Evolutionary conservation across 352 stramenopile species (phyloP).

Genomic region (Lagenidium giganteum): DNA sequence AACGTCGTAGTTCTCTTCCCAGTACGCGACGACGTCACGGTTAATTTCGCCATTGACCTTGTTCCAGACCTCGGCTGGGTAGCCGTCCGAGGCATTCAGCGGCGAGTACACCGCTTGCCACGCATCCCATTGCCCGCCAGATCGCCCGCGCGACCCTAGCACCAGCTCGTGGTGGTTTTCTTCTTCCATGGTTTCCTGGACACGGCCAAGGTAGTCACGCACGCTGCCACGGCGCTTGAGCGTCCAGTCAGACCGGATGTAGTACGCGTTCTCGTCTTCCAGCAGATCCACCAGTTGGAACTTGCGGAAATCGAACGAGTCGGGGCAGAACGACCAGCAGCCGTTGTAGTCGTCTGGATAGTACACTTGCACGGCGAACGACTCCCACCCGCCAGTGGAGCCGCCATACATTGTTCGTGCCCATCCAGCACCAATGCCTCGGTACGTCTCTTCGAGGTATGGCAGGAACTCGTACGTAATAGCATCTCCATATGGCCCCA

Average conservation of each 20-base stretch:
- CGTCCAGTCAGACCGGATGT: slow-evolving; percentile 62
- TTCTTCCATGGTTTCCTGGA: slow-evolving; percentile 67
- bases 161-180: slow-evolving; percentile 74
- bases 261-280: slow-evolving; percentile 64
- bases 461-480: slow-evolving; percentile 78
- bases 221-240: slow-evolving; percentile 55
- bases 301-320: slow-evolving; percentile 70
- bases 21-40: slow-evolving; percentile 48
- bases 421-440: slow-evolving; percentile 59
- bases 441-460: slow-evolving; percentile 51
- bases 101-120: slow-evolving; percentile 73
- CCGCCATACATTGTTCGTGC: slow-evolving; percentile 72
- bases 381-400: slow-evolving; percentile 71
- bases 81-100: slow-evolving; percentile 50
- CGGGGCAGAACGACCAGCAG: slow-evolving; percentile 76
- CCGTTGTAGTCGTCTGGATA: slow-evolving; percentile 78
- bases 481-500: slow-evolving; percentile 66
- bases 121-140: slow-evolving; percentile 68
- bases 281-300: slow-evolving; percentile 72
- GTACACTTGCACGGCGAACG: slow-evolving; percentile 64
- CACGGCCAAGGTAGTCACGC: slow-evolving; percentile 57
- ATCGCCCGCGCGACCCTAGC: slow-evolving; percentile 52
- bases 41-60: slow-evolving; percentile 67
- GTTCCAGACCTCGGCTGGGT: slow-evolving; percentile 57
- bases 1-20: slow-evolving; percentile 63